These are phyloP conservation scores for Cymodocea nodosa DNA, from an alignment of 116 monocot species.

Conservation along the genomic window DNA sequence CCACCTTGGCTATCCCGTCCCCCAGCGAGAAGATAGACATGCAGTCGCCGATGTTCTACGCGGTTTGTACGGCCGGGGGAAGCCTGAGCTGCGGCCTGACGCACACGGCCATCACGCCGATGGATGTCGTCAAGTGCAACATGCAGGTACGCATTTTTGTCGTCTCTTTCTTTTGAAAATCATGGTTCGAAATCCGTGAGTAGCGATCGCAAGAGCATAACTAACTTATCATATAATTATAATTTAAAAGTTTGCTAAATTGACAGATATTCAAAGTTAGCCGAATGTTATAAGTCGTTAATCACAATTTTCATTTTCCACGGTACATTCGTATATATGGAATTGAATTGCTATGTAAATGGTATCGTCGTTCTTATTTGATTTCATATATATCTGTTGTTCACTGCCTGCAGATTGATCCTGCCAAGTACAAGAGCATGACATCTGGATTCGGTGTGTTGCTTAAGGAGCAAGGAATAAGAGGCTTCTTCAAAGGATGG, in stretches of 20 bases:
- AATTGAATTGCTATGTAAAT: not conserved
- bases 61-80: slow-evolving; percentile 45
- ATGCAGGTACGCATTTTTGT: slow-evolving; percentile 46
- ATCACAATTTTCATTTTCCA: no score
- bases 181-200: no score
- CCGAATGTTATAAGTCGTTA: no score
- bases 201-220: no score
- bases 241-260: no score
- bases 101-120: slow-evolving; percentile 66
- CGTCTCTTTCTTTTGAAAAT: not conserved
- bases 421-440: slow-evolving; percentile 59
- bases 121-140: slow-evolving; percentile 81
- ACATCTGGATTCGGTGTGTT: slow-evolving; percentile 48
- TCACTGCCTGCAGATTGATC: slow-evolving; percentile 38
- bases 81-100: slow-evolving; percentile 54
- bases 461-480: slow-evolving; percentile 54
- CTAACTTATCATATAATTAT: no score
- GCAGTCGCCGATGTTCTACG: slow-evolving; percentile 54
- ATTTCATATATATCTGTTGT: not conserved
- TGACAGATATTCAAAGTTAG: no score
- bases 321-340: no score
- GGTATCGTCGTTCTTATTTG: not conserved
- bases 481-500: slow-evolving; percentile 80
- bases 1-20: slow-evolving; percentile 12
- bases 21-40: slow-evolving; percentile 49